Evolutionary conservation across 2,329 filamentous ascomycete species (phyloP).

Genomic region (Orbilia ellipsospora): DNA sequence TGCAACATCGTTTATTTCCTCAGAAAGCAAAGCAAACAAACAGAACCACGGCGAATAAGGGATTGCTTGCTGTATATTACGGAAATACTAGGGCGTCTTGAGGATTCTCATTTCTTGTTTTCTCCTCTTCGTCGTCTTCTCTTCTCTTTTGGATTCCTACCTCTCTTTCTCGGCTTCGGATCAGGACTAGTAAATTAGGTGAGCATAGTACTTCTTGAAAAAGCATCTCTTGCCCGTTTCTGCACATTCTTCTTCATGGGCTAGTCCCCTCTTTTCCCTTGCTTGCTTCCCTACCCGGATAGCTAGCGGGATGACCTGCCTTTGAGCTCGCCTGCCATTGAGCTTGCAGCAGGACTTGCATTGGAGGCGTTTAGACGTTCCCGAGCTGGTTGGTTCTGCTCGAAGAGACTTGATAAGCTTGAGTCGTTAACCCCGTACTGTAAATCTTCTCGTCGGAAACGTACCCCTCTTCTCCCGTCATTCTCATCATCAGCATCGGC

Average conservation of each 20-base stretch:
- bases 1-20: slow-evolving; percentile 2
- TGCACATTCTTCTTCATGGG: slow-evolving; percentile 8
- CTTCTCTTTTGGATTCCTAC: background rate
- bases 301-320: slow-evolving; percentile 5
- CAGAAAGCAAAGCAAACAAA: slow-evolving; percentile 4
- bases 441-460: too few relatives aligned
- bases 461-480: too few relatives aligned
- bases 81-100: too few relatives aligned
- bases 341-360: background rate
- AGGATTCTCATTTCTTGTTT: background rate
- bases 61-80: too few relatives aligned
- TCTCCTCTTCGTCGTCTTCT: slow-evolving; percentile 14
- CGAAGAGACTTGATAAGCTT: too few relatives aligned
- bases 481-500: too few relatives aligned
- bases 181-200: slow-evolving; percentile 44
- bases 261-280: slow-evolving; percentile 30
- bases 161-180: slow-evolving; percentile 22
- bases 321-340: background rate
- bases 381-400: too few relatives aligned
- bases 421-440: background rate
- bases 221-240: slow-evolving; percentile 53
- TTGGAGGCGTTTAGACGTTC: background rate
- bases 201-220: slow-evolving; percentile 31
- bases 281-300: slow-evolving; percentile 5
- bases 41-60: background rate